Base-by-base conservation (phyloP, 2,329 filamentous ascomycete genomes). In the Exophiala lecanii-corni region DNA sequence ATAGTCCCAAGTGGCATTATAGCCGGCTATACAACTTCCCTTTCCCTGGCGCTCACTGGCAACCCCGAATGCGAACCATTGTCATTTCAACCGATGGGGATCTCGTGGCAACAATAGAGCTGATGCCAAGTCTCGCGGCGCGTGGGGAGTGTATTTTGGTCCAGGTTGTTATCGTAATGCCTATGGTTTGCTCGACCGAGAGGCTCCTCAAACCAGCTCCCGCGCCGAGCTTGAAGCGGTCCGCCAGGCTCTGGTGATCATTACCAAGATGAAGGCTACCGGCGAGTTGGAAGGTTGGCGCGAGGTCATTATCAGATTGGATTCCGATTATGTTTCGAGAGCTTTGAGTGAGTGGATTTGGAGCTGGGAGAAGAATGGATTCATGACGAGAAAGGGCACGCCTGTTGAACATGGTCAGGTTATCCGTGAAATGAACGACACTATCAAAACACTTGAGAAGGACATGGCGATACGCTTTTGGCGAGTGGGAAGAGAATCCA, bases 171-270 rank as follows among this genome's bases (percentile, higher is more conserved):
- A 17, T 10, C 49, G 45, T 34, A 56, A 56, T 20, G 23, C 13
- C 9, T 41, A 21, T 23, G 50, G 50, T n/a, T 12, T 41, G 15
- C 41, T 56, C 13, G 28, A 39, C 10, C 39, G 9, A 5, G 16
- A 33, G 13, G 49, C 30, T 30, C 37, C 50, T 5, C 69, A 72
- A 45, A 76, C 65, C 15, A 76, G 66, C 60, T 74, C 77, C 50
- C 66, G 75, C 3, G 76, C 76, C 2, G 73, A 78, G 55, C 66
- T 80, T 5, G 75, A 74, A 10, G 75, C 74, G 4, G 71, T 71
- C 4, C 69, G 77, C 35, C 71, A 65, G 4, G 76, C 69, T 3
- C 62, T 78, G 17, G 34, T 37, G 10, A 40, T 44, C 16, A 30
- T 53, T 26, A 41, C 41, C 7, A 39, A 13, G 15, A 54, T 52